A percentile compares a stretch with the other conserved stretches of the same genome.
Conservation (phyloP, 176 grass and related monocot species). For the Alopecurus myosuroides region DNA sequence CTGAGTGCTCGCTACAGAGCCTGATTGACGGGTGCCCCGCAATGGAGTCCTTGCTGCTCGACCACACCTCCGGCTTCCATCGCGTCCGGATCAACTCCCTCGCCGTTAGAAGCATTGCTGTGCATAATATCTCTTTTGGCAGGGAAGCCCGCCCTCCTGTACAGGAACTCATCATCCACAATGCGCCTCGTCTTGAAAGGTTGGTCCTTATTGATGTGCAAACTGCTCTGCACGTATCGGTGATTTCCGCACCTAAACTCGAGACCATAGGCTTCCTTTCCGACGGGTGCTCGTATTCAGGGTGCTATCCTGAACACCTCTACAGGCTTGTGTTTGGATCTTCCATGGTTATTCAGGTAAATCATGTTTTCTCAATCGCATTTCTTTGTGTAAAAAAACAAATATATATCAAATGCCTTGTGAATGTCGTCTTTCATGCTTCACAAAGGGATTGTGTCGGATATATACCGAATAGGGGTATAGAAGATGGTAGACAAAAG, state of each 20-base stretch:
- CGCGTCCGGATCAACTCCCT: neutral
- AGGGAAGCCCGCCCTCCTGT: accelerated
- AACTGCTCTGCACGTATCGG: neutral
- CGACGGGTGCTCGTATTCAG: neutral
- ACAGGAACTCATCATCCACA: neutral
- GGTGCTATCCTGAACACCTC: neutral
- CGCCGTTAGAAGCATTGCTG: neutral
- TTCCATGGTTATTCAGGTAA: neutral
- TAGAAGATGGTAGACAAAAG: no score
- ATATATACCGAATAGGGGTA: no score
- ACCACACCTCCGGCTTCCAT: neutral
- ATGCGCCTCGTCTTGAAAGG: neutral
- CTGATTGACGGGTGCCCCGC: neutral
- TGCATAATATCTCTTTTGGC: no score
- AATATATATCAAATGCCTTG: neutral
- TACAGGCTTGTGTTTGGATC: neutral
- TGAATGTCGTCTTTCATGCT: neutral
- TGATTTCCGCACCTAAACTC: neutral
- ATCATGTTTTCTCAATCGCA: neutral
- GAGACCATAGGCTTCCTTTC: neutral
- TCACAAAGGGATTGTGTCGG: conserved; percentile 4
- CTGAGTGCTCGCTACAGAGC: neutral
- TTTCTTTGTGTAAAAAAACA: neutral
- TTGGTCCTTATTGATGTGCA: neutral
- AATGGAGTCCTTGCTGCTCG: neutral